Percentiles rank a stretch among this genome's conserved stretches.
These are phyloP conservation scores for Eucalyptus polyanthemos DNA, from an alignment of 345 rosid genomes.

Conservation along the genomic window DNA sequence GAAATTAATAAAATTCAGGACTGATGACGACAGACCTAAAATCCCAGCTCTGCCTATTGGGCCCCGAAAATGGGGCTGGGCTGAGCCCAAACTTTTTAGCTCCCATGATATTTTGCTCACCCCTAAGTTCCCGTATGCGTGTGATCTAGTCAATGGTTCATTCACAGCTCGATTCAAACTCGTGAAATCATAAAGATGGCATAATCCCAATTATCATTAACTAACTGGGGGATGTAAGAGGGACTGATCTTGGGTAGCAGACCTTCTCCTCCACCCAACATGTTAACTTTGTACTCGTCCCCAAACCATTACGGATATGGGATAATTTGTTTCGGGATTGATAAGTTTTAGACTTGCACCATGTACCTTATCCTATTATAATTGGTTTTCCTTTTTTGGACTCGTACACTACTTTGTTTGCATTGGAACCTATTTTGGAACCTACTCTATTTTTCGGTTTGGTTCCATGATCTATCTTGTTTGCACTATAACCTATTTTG, in stretches of 20 bases:
- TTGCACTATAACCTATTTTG: fast-evolving
- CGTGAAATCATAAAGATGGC: neutral
- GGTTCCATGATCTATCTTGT: fast-evolving
- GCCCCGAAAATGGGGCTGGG: neutral
- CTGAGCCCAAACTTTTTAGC: neutral
- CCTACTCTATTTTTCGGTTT: fast-evolving
- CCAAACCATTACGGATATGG: fast-evolving
- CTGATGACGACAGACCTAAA: neutral
- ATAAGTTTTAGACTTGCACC: fast-evolving
- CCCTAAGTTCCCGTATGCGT: no score
- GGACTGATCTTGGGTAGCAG: neutral
- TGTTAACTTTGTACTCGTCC: neutral
- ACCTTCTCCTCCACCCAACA: neutral
- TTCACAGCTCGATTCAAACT: neutral
- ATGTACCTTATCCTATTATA: fast-evolving
- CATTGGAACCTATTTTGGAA: no score
- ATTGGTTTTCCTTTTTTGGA: fast-evolving
- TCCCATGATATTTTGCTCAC: neutral
- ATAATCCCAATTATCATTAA: neutral
- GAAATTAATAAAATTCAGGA: no score
- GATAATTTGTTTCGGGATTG: fast-evolving
- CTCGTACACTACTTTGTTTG: fast-evolving
- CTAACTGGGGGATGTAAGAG: neutral
- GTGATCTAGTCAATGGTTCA: neutral
- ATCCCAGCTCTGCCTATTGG: neutral